Conservation (phyloP, 2,329 filamentous ascomycete species). For the Reticulascus tulasneorum region DNA sequence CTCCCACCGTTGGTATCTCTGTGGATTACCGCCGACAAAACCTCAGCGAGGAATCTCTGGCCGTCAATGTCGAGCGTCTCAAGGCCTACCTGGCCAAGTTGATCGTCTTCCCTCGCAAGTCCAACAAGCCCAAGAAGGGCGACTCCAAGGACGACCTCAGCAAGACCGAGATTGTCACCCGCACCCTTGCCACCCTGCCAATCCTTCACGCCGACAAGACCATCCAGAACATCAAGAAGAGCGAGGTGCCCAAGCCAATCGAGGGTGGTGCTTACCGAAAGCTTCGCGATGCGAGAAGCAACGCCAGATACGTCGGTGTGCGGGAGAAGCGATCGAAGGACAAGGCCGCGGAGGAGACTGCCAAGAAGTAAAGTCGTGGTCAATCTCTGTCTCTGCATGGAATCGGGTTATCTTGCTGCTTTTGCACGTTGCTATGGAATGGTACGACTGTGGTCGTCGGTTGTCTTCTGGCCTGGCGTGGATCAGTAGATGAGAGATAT, state of each 20-base stretch:
- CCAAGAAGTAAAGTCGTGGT: conserved; percentile 72
- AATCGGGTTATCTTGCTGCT: conserved; percentile 12
- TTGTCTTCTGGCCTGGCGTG: conserved; percentile 13
- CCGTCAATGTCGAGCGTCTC: conserved; percentile 93
- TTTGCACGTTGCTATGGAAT: conserved; percentile 12
- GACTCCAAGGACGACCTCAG: conserved; percentile 79
- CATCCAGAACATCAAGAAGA: conserved; percentile 75
- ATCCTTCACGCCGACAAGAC: conserved; percentile 64
- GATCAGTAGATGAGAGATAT: conserved; percentile 13
- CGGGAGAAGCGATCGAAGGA: conserved; percentile 92
- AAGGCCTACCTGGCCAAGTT: conserved; percentile 96
- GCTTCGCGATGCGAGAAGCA: conserved; percentile 79
- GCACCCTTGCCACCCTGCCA: conserved; percentile 61
- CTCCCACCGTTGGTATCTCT: conserved; percentile 92
- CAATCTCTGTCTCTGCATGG: conserved; percentile 9
- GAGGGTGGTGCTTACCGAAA: conserved; percentile 85
- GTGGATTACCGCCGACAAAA: conserved; percentile 97
- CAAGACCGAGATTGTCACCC: conserved; percentile 59
- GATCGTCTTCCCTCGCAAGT: conserved; percentile 96
- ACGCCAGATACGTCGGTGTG: conserved; percentile 75
- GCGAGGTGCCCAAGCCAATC: conserved; percentile 67
- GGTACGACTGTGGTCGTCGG: conserved; percentile 8
- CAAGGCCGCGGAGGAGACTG: conserved; percentile 76
- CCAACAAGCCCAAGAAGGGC: conserved; percentile 89
- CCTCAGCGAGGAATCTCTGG: conserved; percentile 91